Conservation (phyloP, 441 rosid species). For the Francoa sonchifolia region DNA sequence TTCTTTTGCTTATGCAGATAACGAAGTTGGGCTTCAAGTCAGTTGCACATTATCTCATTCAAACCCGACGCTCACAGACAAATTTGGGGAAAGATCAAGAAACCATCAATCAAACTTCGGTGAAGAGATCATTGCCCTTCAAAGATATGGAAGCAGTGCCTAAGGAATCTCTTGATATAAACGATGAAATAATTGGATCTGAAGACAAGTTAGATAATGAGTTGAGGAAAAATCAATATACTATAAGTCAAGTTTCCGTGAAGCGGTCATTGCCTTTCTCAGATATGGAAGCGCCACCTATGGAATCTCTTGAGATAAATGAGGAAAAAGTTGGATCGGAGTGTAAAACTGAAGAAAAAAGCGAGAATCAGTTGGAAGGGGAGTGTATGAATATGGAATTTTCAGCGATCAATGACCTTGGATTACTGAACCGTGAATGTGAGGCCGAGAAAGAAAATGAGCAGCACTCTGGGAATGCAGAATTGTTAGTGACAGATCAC, state of each 20-base stretch:
- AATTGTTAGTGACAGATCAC: too few species aligned
- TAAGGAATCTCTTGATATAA: slow-evolving; percentile 8
- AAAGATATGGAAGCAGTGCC: slow-evolving; percentile 19
- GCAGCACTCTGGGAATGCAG: too few species aligned
- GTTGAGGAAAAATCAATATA: slow-evolving; percentile 4
- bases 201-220: slow-evolving; percentile 12
- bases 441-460: slow-evolving; percentile 14
- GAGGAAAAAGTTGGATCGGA: too few species aligned
- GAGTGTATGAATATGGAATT: slow-evolving; percentile 10
- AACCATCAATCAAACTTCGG: slow-evolving; percentile 32
- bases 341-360: too few species aligned
- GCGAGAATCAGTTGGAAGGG: too few species aligned
- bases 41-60: slow-evolving; percentile 80
- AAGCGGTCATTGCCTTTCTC: slow-evolving; percentile 31
- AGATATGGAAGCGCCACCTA: slow-evolving; percentile 10
- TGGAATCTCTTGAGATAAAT: too few species aligned
- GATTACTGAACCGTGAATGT: slow-evolving; percentile 7
- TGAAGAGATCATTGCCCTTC: slow-evolving; percentile 59
- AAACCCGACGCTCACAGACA: slow-evolving; percentile 27
- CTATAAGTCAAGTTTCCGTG: slow-evolving; percentile 12
- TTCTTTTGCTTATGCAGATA: too few species aligned
- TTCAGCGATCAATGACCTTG: slow-evolving; percentile 12
- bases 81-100: slow-evolving; percentile 17
- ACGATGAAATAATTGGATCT: slow-evolving; percentile 7
- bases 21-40: slow-evolving; percentile 68